A percentile compares a stretch with the other conserved stretches of the same genome.
Evolutionary conservation across 2,329 filamentous ascomycete genomes (phyloP).

Genomic region (Ophidiomyces ophidiicola): DNA sequence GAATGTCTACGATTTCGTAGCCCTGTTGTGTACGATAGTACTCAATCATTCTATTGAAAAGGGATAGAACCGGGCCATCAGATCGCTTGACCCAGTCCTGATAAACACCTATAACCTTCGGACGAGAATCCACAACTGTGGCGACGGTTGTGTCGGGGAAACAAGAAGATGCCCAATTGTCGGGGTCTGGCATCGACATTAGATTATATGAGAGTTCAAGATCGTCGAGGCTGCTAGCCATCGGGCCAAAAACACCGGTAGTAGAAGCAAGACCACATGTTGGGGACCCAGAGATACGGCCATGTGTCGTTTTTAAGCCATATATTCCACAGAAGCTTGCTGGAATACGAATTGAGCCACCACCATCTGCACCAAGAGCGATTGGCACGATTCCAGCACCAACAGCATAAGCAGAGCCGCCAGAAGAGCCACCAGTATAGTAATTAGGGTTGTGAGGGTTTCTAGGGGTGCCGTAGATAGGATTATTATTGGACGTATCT

Average conservation of each 20-base stretch:
- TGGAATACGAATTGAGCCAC: constrained; percentile 64
- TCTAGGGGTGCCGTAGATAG: constrained; percentile 57
- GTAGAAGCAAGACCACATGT: constrained; percentile 48
- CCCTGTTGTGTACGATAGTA: constrained; percentile 33
- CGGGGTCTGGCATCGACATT: constrained; percentile 61
- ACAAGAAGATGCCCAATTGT: constrained; percentile 45
- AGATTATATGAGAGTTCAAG: constrained; percentile 70
- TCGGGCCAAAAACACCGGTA: constrained; percentile 58
- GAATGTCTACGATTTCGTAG: constrained; percentile 37
- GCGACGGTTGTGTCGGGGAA: constrained; percentile 47
- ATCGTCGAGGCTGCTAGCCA: constrained; percentile 64
- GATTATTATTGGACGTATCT: constrained; percentile 76
- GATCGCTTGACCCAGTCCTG: constrained; percentile 58
- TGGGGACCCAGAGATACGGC: constrained; percentile 51
- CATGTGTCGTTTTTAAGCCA: constrained; percentile 67
- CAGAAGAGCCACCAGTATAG: constrained; percentile 71
- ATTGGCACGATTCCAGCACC: constrained; percentile 59
- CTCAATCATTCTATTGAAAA: constrained; percentile 51
- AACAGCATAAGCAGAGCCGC: constrained; percentile 60
- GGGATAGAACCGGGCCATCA: constrained; percentile 48
- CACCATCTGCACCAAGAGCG: constrained; percentile 61
- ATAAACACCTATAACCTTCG: constrained; percentile 58
- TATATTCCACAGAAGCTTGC: constrained; percentile 65
- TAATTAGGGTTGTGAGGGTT: constrained; percentile 67
- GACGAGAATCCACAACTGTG: constrained; percentile 23